phyloP scores from a whole-genome alignment of 75 land plant genomes.

The Picea sitchensis region DNA sequence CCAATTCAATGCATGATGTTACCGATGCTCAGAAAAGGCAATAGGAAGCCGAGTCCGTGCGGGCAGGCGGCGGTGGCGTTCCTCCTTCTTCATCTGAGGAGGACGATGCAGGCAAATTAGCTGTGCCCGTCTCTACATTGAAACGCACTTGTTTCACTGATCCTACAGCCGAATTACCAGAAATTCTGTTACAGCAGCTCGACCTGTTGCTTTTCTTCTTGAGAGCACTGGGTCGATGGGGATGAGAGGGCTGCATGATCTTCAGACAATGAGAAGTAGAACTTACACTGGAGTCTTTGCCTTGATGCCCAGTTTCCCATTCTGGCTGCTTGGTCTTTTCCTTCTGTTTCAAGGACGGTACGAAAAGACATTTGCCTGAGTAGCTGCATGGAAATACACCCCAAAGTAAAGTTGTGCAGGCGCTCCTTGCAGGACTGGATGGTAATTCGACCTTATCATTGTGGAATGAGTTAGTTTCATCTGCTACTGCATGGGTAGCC shows the following conservation, averaged over 20 bases:
- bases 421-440: background rate
- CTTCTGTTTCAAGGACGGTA: background rate
- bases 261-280: background rate
- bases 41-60: background rate
- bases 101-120: background rate
- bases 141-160: conserved; percentile 7
- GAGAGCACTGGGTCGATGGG: background rate
- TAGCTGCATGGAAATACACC: background rate
- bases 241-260: background rate
- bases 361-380: conserved; percentile 5
- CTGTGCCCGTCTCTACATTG: background rate
- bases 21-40: conserved; percentile 3
- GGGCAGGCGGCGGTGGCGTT: background rate
- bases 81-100: background rate
- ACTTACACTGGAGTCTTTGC: background rate
- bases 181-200: background rate
- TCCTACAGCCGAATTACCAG: background rate
- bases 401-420: background rate
- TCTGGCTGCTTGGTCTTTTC: conserved; percentile 1
- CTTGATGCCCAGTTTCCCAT: background rate
- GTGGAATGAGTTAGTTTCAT: background rate
- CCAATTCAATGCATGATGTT: background rate
- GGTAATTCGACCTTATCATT: background rate
- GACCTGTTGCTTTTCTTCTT: background rate
- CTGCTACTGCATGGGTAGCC: background rate